phyloP scores from a whole-genome alignment of 2,329 filamentous ascomycete genomes.

The Zymoseptoria brevis region DNA sequence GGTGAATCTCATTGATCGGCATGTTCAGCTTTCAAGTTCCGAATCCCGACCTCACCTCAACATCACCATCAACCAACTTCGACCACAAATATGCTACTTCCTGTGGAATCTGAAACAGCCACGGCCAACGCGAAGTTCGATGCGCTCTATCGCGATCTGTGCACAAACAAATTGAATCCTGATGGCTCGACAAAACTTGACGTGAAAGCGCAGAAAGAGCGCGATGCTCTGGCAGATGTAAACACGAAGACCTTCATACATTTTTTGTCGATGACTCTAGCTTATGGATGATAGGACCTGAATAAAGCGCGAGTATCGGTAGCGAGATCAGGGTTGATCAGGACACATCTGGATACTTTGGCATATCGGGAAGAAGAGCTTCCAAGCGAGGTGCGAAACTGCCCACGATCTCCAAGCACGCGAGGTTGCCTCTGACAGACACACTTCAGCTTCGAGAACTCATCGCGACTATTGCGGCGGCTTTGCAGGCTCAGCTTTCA shows the following conservation, averaged over 20 bases:
- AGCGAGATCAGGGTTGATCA: constrained; percentile 30
- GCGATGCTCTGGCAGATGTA: constrained; percentile 34
- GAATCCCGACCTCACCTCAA: not conserved
- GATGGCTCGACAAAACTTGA: constrained; percentile 39
- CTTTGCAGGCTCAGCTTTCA: constrained; percentile 32
- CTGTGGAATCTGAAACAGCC: constrained; percentile 31
- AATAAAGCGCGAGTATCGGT: constrained; percentile 27
- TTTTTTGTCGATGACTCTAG: not conserved
- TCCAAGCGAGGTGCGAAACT: constrained; percentile 30
- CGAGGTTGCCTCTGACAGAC: constrained; percentile 1
- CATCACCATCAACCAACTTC: not conserved
- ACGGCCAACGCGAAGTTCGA: constrained; percentile 39
- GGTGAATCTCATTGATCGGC: not conserved
- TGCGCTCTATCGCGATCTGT: constrained; percentile 38
- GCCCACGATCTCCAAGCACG: not conserved
- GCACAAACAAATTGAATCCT: constrained; percentile 34
- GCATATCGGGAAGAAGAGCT: constrained; percentile 30
- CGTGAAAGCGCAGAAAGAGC: constrained; percentile 34
- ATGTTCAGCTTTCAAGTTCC: not conserved
- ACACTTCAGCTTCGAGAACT: constrained; percentile 32
- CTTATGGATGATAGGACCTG: constrained; percentile 28
- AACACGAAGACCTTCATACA: not conserved
- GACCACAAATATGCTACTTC: constrained; percentile 33
- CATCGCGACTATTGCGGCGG: constrained; percentile 36
- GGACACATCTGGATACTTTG: constrained; percentile 29